Conservation (phyloP, 106 monocot species). For the Dioscorea dumetorum region DNA sequence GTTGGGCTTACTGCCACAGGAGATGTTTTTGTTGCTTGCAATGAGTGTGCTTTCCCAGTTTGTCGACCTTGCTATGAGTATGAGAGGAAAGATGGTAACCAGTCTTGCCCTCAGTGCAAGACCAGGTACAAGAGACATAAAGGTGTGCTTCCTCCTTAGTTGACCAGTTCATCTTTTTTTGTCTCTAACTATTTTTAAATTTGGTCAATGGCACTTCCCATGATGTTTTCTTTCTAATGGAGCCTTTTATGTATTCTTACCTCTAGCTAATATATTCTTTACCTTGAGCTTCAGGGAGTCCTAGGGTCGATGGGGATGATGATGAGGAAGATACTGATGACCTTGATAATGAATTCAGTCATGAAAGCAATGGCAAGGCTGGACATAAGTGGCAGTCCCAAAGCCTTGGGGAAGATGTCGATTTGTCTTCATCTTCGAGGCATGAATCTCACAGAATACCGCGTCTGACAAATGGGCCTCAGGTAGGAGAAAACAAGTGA, state of each 20-base stretch:
- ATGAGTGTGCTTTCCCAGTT: constrained; percentile 93
- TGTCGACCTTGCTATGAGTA: constrained; percentile 91
- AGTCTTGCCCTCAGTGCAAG: constrained; percentile 94
- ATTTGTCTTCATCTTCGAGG: constrained; percentile 61
- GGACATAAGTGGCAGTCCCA: constrained; percentile 23
- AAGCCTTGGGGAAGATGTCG: constrained; percentile 36
- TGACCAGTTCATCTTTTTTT: no score
- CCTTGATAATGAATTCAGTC: constrained; percentile 67
- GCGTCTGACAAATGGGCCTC: constrained; percentile 37
- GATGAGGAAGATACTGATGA: constrained; percentile 84
- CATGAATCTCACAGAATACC: constrained; percentile 47
- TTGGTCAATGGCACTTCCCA: no score
- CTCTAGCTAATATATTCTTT: background rate
- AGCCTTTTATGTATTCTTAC: background rate
- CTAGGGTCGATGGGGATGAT: constrained; percentile 82
- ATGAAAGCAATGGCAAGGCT: constrained; percentile 37
- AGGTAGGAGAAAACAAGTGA: constrained; percentile 25
- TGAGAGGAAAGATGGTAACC: constrained; percentile 81
- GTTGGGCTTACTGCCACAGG: constrained; percentile 58
- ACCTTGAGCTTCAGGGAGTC: constrained; percentile 43
- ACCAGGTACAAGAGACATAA: constrained; percentile 85
- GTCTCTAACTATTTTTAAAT: no score
- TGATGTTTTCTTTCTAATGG: no score
- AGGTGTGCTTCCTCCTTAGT: constrained; percentile 27
- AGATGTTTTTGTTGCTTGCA: constrained; percentile 88